These are phyloP conservation scores for Akanthomyces uredinophilus DNA, from an alignment of 2,329 filamentous ascomycete species.

Conservation along the genomic window DNA sequence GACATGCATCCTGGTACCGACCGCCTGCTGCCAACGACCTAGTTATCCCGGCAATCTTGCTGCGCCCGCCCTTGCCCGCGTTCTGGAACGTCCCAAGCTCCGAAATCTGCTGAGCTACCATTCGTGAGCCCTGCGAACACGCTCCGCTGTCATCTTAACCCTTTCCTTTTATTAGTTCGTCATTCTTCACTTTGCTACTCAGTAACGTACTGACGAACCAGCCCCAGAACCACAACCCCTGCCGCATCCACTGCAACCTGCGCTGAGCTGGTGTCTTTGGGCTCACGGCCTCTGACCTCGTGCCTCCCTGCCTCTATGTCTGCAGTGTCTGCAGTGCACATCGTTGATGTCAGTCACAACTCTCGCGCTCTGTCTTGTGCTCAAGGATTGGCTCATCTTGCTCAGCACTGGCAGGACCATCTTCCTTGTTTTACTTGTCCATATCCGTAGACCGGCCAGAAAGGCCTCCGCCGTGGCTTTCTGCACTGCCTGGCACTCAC, in stretches of 20 bases:
- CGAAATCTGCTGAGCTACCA: not conserved
- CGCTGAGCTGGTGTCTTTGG: not conserved
- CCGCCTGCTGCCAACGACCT: not conserved
- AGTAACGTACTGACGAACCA: not conserved
- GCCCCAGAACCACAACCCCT: not conserved
- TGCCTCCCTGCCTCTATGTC: not conserved
- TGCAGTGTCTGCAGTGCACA: not conserved
- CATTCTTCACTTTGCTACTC: not conserved
- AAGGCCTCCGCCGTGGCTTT: not conserved
- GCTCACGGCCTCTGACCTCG: not conserved
- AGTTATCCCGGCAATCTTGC: not conserved
- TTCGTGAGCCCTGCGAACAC: not conserved
- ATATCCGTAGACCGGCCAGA: not conserved
- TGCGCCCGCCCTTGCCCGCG: not conserved
- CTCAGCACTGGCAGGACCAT: not conserved
- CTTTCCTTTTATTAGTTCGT: not conserved
- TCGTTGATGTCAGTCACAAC: not conserved
- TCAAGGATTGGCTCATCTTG: not conserved
- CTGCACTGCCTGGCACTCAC: not conserved
- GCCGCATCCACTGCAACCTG: not conserved
- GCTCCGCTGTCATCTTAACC: constrained; percentile 5
- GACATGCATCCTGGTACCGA: not conserved
- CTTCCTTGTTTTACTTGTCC: not conserved
- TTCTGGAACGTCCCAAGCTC: constrained; percentile 3
- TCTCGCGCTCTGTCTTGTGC: not conserved